Evolutionary conservation across 768 basidiomycete species (phyloP), one percentile per base, ranked within the genome.

Genomic region (Amyloporia xantha): DNA sequence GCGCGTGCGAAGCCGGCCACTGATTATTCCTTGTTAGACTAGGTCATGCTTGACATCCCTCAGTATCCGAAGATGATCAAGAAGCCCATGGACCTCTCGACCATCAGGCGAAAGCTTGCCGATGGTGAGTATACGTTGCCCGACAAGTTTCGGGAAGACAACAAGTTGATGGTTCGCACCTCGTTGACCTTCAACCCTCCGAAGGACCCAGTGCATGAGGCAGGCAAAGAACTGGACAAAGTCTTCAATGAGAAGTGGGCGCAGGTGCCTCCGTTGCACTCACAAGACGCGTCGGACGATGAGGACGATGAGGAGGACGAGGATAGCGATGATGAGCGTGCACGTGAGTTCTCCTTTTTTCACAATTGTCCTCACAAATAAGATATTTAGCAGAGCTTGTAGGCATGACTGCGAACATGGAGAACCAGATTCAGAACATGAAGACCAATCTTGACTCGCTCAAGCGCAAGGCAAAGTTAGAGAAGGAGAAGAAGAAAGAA

Each of bases 241-340:
- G 66, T 92, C 26, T 99, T 98, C 66, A 86, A 94, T 49, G 89
- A 93, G 59, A 96, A 93, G 66, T 97, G 91, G 91, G 80, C 78
- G 64, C 69, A 65, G 35, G 65, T 96, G 5, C 92, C 93, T 1
- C 73, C 77, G 0, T 72, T 84, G 39, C 73, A 70, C n/a, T 38
- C 55, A 1, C 43, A 51, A 27, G 72, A 74, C 1, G 66, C 68
- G 27, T 71, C 69, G 35, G 81, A 81, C 26, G 79, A 82, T 12
- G 84, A 85, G 4, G 79, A 81, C 0, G 83, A 81, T 1, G 78
- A 83, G 1, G 74, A 75, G 1, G 76, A 76, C n/a, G 76, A 81
- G 3, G 82, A 81, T 23, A 72, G 70, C 4, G 86, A 89, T 9
- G 79, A 81, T 38, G 82, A 88, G 47, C 80, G 78, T 47, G 71